A percentile compares a stretch with the other conserved stretches of the same genome.
phyloP scores from a whole-genome alignment of 148 eudicot species.

The Persicaria tinctoria region DNA sequence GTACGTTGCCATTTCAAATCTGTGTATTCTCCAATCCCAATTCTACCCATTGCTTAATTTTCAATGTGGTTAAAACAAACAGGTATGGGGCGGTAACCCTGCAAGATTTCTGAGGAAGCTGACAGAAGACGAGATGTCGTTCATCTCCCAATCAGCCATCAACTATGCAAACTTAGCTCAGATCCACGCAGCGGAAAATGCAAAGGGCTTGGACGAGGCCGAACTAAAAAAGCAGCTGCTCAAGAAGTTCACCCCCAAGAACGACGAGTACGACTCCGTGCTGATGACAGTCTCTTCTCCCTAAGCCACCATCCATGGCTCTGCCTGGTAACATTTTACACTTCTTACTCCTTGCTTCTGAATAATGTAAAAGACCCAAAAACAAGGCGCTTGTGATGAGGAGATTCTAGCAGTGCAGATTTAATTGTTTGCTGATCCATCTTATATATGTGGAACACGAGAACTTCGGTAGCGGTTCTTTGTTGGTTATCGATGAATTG shows the following conservation, averaged over 20 bases:
- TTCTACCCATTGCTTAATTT: background rate
- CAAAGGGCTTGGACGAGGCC: conserved; percentile 62
- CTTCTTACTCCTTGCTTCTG: background rate
- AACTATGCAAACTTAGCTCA: conserved; percentile 66
- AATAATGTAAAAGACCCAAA: conserved; percentile 14
- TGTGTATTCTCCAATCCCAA: background rate
- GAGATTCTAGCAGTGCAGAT: background rate
- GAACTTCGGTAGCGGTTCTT: background rate
- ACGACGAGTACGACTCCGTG: conserved; percentile 74
- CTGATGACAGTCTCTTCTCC: conserved; percentile 50
- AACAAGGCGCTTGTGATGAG: conserved; percentile 1
- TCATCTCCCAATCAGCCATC: conserved; percentile 70
- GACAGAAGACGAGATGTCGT: conserved; percentile 76
- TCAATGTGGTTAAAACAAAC: conserved; percentile 7
- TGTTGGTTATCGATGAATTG: background rate
- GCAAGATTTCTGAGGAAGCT: conserved; percentile 88
- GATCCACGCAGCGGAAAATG: conserved; percentile 80
- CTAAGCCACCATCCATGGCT: conserved; percentile 42
- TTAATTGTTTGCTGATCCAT: background rate
- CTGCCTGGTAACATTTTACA: conserved; percentile 19
- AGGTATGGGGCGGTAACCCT: conserved; percentile 70
- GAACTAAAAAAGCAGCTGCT: conserved; percentile 67
- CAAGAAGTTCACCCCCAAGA: conserved; percentile 59
- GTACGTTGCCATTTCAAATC: too few relatives aligned
- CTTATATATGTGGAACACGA: background rate